Conservation (phyloP, 192 early-diverging fungal species). For the Coemansia sp. region DNA sequence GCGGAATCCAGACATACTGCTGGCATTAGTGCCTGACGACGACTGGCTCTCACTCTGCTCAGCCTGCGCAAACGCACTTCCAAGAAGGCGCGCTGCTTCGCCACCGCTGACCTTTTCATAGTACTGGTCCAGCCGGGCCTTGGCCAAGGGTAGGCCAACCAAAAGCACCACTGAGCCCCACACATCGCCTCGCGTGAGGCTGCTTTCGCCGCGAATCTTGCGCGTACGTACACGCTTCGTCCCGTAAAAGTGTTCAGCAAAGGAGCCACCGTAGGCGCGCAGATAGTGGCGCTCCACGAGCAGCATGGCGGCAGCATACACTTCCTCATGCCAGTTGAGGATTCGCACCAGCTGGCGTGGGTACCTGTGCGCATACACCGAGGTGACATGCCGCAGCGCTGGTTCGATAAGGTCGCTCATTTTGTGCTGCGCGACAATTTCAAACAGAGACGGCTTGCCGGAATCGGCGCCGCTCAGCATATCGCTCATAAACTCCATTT, state of each 20-base stretch:
- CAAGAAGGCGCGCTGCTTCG: constrained; percentile 65
- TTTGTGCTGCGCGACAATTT: constrained; percentile 82
- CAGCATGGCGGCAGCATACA: constrained; percentile 75
- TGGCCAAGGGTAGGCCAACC: constrained; percentile 72
- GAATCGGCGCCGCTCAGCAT: constrained; percentile 68
- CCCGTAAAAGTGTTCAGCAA: constrained; percentile 94
- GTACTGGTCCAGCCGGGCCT: constrained; percentile 66
- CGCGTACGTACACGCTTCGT: constrained; percentile 66
- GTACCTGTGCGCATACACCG: constrained; percentile 86
- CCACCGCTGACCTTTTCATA: constrained; percentile 61
- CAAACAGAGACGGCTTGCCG: constrained; percentile 84
- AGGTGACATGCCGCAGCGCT: constrained; percentile 76
- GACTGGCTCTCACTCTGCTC: not conserved
- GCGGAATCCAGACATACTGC: not conserved
- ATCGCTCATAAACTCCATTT: constrained; percentile 89
- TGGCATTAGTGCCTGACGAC: not conserved
- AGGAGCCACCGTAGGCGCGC: constrained; percentile 72
- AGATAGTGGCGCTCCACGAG: constrained; percentile 83
- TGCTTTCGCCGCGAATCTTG: constrained; percentile 32
- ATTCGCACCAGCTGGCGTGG: constrained; percentile 75
- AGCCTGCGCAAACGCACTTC: constrained; percentile 39
- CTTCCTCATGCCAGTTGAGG: constrained; percentile 78
- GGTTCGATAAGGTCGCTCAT: constrained; percentile 81
- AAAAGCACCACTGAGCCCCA: constrained; percentile 65
- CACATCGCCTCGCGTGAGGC: constrained; percentile 55